Base-by-base conservation (phyloP, 148 eudicot genomes). In the Dysphania ambrosioides region DNA sequence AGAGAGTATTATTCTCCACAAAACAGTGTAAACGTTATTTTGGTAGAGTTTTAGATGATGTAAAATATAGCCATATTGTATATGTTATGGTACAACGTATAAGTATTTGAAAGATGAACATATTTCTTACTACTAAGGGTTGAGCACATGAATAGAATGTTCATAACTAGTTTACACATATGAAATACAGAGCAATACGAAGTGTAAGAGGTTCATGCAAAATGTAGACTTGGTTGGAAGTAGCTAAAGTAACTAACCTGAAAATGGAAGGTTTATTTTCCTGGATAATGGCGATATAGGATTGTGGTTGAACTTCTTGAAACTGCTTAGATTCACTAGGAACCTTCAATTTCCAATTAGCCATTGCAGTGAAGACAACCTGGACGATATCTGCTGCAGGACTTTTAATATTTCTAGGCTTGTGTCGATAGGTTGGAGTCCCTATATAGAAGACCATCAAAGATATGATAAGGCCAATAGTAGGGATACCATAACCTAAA, bases 401-500 rank as follows among this genome's bases (percentile, higher is more conserved):
- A 42, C 88, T 86, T 59, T 77, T 84, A 0, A 83, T 51, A 72
- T 77, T 88, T 24, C 81, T 86, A 44, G 86, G 79, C 55, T 90
- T 92, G 82, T 92, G 93, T 80, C 97, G 72, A 65, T 90, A 93
- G 59, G 72, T 64, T 19, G 96, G 96, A 1, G 89, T 84, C 5
- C 98, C 98, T 6, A 86, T 16, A 38, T 90, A 93, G 79, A 93
- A 93, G 11, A 89, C 86, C 73, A 87, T 5, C 23, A 93, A 81
- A 8, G 98, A 93, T 0, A 89, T 8, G 1, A 85, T 32, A 31
- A 93, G 87, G 2, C 89, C 98, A 34, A 77, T 63, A 0, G 98
- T 90, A 3, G 98, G 98, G 34, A 93, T 89, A 2, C 89, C 98
- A 75, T 90, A 93, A 27, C 98, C 98, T 77, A 90, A 72, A 42